Percentiles rank a stretch among this genome's conserved stretches.
phyloP scores from a whole-genome alignment of 2,329 filamentous ascomycete genomes.

The Arthrobotrys sinensis region DNA sequence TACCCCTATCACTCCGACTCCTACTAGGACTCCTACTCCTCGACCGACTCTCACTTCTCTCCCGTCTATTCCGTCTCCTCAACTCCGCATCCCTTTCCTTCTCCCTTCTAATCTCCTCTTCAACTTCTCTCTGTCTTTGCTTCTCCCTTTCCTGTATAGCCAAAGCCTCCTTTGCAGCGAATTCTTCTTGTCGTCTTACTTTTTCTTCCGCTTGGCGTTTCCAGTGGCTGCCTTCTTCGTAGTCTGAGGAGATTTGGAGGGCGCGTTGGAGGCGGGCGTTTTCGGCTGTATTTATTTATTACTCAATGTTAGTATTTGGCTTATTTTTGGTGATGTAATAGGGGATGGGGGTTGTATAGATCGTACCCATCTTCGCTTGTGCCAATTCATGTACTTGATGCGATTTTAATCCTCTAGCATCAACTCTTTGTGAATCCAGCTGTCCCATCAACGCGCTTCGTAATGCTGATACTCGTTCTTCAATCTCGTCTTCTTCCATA shows the following conservation, averaged over 20 bases:
- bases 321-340: background rate
- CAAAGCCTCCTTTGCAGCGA: conserved; percentile 48
- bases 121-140: conserved; percentile 65
- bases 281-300: conserved; percentile 72
- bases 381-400: conserved; percentile 98
- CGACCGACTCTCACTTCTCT: conserved; percentile 46
- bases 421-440: conserved; percentile 70
- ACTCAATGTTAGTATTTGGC: background rate
- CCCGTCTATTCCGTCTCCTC: conserved; percentile 45
- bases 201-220: conserved; percentile 80
- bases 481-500: conserved; percentile 91
- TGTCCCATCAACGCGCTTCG: conserved; percentile 76
- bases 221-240: conserved; percentile 90
- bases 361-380: conserved; percentile 86
- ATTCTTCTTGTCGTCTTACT: conserved; percentile 70
- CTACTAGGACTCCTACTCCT: conserved; percentile 42
- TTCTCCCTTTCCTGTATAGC: conserved; percentile 66
- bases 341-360: background rate
- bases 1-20: conserved; percentile 37
- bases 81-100: conserved; percentile 54
- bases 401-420: conserved; percentile 78
- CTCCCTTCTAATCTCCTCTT: conserved; percentile 63
- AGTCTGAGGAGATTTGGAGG: conserved; percentile 86
- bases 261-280: conserved; percentile 89
- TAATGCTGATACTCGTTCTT: conserved; percentile 78